Conservation (phyloP, 2,329 filamentous ascomycete genomes). For the Fusarium haematococcum region DNA sequence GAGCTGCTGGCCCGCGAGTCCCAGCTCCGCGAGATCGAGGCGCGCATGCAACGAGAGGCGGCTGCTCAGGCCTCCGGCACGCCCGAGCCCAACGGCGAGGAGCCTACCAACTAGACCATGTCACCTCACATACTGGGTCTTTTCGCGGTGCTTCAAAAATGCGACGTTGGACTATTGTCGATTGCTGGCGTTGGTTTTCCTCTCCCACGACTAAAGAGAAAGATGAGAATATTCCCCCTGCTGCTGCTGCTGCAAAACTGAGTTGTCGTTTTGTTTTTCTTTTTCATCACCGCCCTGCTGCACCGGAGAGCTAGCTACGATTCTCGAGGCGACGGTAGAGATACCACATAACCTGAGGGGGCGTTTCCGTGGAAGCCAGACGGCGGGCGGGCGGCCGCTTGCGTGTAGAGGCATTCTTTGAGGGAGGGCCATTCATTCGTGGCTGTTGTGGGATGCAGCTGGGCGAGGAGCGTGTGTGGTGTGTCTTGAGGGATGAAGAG, state of each 20-base stretch:
- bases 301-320: slow-evolving; percentile 43
- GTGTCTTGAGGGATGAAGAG: slow-evolving; percentile 35
- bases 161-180: slow-evolving; percentile 60
- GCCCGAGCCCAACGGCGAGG: slow-evolving; percentile 66
- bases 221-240: slow-evolving; percentile 57
- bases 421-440: slow-evolving; percentile 30
- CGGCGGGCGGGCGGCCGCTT: slow-evolving; percentile 28
- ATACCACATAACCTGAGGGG: slow-evolving; percentile 16
- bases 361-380: slow-evolving; percentile 25
- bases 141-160: slow-evolving; percentile 50
- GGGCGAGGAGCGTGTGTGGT: slow-evolving; percentile 23
- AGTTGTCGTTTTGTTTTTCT: slow-evolving; percentile 49
- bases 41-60: slow-evolving; percentile 91
- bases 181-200: slow-evolving; percentile 63
- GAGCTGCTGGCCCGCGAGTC: slow-evolving; percentile 97
- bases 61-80: slow-evolving; percentile 61
- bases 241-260: slow-evolving; percentile 50
- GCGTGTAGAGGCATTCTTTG: slow-evolving; percentile 34
- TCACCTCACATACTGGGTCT: slow-evolving; percentile 46
- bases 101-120: slow-evolving; percentile 59
- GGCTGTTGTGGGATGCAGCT: slow-evolving; percentile 37
- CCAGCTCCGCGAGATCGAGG: slow-evolving; percentile 98
- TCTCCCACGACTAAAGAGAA: slow-evolving; percentile 56
- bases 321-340: slow-evolving; percentile 48
- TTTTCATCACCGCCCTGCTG: slow-evolving; percentile 49